Conservation (phyloP, 176 grass and related monocot genomes). For the Phoenix roebelenii region DNA sequence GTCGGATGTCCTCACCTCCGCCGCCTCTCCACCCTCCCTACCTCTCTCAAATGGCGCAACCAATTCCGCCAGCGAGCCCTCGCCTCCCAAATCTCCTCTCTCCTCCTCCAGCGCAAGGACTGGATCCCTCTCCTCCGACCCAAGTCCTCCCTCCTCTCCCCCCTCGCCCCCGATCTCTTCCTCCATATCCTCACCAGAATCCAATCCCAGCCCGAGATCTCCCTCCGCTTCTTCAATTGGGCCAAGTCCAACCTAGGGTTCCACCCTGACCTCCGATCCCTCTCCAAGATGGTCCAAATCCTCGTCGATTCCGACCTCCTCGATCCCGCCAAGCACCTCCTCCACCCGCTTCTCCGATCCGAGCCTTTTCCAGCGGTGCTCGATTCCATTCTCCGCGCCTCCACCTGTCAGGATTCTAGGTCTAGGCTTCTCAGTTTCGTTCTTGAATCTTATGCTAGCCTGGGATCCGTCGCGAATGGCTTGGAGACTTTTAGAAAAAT, state of each 20-base stretch:
- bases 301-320: slow-evolving; percentile 15
- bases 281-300: neutral
- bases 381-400: slow-evolving; percentile 1
- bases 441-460: slow-evolving; percentile 1
- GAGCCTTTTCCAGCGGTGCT: neutral
- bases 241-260: slow-evolving; percentile 11
- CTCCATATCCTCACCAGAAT: slow-evolving; percentile 2
- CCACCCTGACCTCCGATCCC: slow-evolving; percentile 2
- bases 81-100: slow-evolving; percentile 13
- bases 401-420: slow-evolving; percentile 3
- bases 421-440: slow-evolving; percentile 16
- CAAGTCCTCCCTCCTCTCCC: neutral
- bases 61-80: slow-evolving; percentile 6
- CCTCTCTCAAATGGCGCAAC: slow-evolving; percentile 14
- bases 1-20: neutral
- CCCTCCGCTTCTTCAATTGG: slow-evolving; percentile 20
- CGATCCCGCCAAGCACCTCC: neutral
- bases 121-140: slow-evolving; percentile 1
- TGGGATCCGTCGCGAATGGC: neutral
- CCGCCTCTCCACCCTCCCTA: neutral
- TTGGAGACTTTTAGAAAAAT: slow-evolving; percentile 20
- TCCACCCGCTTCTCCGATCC: slow-evolving; percentile 2
- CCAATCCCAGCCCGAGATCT: slow-evolving; percentile 8
- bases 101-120: slow-evolving; percentile 21
- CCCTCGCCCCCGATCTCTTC: slow-evolving; percentile 2